Evolutionary conservation across 23 red algal genomes (phyloP), one percentile per base, ranked within the genome.

Genomic region (Gracilaria domingensis): DNA sequence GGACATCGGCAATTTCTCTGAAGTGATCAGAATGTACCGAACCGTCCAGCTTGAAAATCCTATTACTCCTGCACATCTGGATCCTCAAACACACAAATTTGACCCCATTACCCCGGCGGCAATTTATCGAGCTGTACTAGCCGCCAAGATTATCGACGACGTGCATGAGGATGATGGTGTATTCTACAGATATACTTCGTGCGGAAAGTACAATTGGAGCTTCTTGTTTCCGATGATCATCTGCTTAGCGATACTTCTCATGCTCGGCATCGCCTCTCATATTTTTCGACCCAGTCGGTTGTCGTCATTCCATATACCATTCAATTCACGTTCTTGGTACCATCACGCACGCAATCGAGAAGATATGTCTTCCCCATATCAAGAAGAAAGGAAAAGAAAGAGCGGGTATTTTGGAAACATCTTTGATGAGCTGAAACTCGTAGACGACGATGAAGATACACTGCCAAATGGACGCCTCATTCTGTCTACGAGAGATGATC

Each of bases 41-140:
- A 80, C 86, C 5, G 60, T 89, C 20, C 69, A 78, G 25, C 86
- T 89, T 12, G 86, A 89, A 45, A 89, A 89, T 80, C 71, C 86
- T 4, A 78, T 79, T 12, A 23, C 35, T 23, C 51, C 57, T 30
- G 86, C 86, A 2, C 12, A 28, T 33, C 78, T 89, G 33, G 26
- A 89, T 25, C 17, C 50, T 9, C 45, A 42, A 38, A 33, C 69
- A 12, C 14, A 89, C 24, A 38, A 0, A 39, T 89, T 66, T 48
- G 38, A 89, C 40, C 25, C 25, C 9, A 26, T 89, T 37, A 74
- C 72, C 12, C 72, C 33, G 45, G 72, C 64, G 33, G 48, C 69
- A 14, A 35, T 89, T 30, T 89, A 89, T 32, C 86, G 86, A 13
- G 69, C 86, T 6, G 72, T 89, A 17, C 55, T 89, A n/a, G 72